Evolutionary conservation across 2,329 filamentous ascomycete genomes (phyloP), one percentile per base, ranked within the genome.

Genomic region (Chrysosporium keratinophilum): DNA sequence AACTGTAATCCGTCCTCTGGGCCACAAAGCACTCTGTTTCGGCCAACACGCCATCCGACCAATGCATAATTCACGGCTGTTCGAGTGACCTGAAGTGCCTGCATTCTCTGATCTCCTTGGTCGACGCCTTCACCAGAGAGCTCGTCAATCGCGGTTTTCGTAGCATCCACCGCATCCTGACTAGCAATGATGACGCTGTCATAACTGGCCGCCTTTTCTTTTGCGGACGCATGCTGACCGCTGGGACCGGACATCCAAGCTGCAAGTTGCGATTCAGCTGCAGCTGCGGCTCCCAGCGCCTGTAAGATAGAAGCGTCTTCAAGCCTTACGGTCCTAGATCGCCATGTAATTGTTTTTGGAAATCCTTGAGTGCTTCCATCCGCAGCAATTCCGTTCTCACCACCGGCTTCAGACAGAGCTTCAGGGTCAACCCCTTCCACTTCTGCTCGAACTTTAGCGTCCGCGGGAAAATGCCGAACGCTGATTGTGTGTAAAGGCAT

Each of bases 21-120:
- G n/a, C 91, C 90, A 50, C 88, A 87, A 57, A 98, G 74, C 0
- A 95, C 85, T 52, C 93, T 79, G 69, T 98, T 97, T 46, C 93
- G 84, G 23, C 91, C 91, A 59, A 97, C 87, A 67, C 93, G 81
- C 90, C 90, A 97, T 65, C 88, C 90, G 54, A 98, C 85, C 69
- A 96, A 82, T 60, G 88, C 87, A 68, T 95, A 97, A 69, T 93
- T 95, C 54, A 97, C 88, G 1, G 91, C 89, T 0, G 94, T 94
- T 57, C 87, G 85, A 2, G 90, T 95, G 55, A 98, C 85, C 61
- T 95, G 90, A 44, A 98, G 74, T 62, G 89, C 84, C 71, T 98
- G 93, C 83, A 98, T 89, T 54, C 88, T 82, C 35, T 81, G 73
- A 64, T 98, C 91, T 54, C 88, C 83, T 66, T 88, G 87, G 19